A percentile compares a stretch with the other conserved stretches of the same genome.
These are phyloP conservation scores for Penicillium soppii DNA, from an alignment of 495 filamentous ascomycete genomes.

Conservation along the genomic window DNA sequence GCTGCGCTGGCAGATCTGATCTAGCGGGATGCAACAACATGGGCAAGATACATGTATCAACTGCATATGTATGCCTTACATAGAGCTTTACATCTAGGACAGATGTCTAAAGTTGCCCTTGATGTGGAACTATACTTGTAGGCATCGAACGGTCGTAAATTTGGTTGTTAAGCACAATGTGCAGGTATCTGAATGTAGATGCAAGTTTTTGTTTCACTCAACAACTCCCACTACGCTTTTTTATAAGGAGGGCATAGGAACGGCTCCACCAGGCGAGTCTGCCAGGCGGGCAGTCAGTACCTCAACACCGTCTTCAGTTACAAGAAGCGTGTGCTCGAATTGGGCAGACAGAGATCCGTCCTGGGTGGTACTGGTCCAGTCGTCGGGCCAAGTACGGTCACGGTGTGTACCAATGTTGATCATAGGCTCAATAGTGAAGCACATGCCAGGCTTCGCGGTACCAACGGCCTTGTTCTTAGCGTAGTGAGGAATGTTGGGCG, in stretches of 20 bases:
- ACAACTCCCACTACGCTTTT: slow-evolving; percentile 11
- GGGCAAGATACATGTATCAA: no score
- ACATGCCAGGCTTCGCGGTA: slow-evolving; percentile 84
- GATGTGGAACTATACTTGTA: not conserved
- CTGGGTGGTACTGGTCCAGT: slow-evolving; percentile 83
- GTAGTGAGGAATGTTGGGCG: slow-evolving; percentile 86
- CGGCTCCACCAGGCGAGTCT: slow-evolving; percentile 80
- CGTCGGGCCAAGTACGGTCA: slow-evolving; percentile 86
- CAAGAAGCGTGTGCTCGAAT: slow-evolving; percentile 92
- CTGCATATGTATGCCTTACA: no score
- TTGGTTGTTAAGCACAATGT: slow-evolving; percentile 7
- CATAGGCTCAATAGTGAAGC: slow-evolving; percentile 93
- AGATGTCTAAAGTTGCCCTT: not conserved
- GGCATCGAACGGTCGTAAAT: slow-evolving; percentile 19
- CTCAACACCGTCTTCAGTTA: slow-evolving; percentile 93
- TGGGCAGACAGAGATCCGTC: slow-evolving; percentile 83
- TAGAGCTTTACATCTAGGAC: not conserved
- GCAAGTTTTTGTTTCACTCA: slow-evolving; percentile 13
- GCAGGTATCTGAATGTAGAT: slow-evolving; percentile 20
- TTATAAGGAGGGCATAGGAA: slow-evolving; percentile 58
- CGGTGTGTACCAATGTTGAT: slow-evolving; percentile 77
- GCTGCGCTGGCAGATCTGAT: no score
- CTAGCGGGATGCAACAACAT: not conserved
- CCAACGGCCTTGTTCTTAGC: slow-evolving; percentile 90
- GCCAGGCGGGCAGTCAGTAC: slow-evolving; percentile 80